phyloP scores from a whole-genome alignment of 257 asterid species.

The Apocynum venetum region DNA sequence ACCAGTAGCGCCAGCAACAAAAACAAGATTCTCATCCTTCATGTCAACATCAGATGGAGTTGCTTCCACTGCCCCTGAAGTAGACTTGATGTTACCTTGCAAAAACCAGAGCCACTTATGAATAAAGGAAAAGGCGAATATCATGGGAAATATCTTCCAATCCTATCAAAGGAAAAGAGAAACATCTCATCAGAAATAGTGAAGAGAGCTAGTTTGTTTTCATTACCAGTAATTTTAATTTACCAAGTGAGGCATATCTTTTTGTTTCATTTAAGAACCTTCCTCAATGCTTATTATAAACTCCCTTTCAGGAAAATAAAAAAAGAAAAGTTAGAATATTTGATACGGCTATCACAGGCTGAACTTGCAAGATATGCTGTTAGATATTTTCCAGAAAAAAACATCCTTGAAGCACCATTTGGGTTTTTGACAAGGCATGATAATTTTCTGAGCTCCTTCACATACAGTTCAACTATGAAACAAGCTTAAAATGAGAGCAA shows the following conservation, averaged over 20 bases:
- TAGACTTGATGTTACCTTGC: slow-evolving; percentile 44
- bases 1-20: slow-evolving; percentile 97
- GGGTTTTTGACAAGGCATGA: not conserved
- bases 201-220: not conserved
- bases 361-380: not conserved
- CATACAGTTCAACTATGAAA: not conserved
- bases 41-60: slow-evolving; percentile 27
- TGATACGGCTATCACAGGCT: not conserved
- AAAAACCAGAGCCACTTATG: slow-evolving; percentile 5
- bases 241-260: not conserved
- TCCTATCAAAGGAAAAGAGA: not conserved
- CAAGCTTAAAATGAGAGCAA: no score
- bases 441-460: not conserved
- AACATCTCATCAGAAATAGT: not conserved
- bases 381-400: not conserved
- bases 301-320: not conserved
- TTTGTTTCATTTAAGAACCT: not conserved
- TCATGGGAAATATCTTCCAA: not conserved
- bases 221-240: not conserved
- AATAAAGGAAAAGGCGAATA: slow-evolving; percentile 3
- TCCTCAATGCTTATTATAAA: not conserved
- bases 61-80: slow-evolving; percentile 47
- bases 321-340: not conserved
- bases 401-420: not conserved
- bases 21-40: slow-evolving; percentile 67